Base-by-base conservation (phyloP, 768 basidiomycete species). In the Termitomyces sp. region DNA sequence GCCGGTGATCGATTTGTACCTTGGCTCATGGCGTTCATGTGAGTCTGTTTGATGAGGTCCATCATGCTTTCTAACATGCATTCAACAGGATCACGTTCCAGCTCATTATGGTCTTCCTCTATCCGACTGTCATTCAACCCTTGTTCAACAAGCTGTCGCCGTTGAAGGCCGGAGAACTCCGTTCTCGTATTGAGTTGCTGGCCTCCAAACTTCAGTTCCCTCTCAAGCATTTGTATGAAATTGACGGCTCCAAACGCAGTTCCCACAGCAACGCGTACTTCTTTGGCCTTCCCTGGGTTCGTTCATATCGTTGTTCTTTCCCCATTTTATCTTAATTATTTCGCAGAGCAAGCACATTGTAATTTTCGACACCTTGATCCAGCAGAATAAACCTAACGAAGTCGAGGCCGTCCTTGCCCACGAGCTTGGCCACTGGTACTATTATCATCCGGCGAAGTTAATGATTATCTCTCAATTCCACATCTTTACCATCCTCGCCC, bases 241-340 rank as follows among this genome's bases (percentile, higher is more conserved):
- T 98, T 62, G 95, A 98, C 66, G 97, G 97, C 28, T 93, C 90
- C 35, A 97, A 97, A 75, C 84, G 96, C 46, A 92, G 88, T 70
- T 88, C 91, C 2, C 96, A 99, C 72, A 90, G 87, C 62, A 98
- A 98, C 61, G 95, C 95, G n/a, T 98, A 97, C 74, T 98, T 98
- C 78, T 98, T 93, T 60, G 96, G 96, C 56, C 80, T 98, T 12
- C 96, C 95, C 1, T 95, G 93, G 88, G 92, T 91, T 48, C 41
- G 77, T 72, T 28, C 42, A 32, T 12, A 22, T 5, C 24, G 37
- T 51, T 7, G 19, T 46, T 21, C 30, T n/a, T 41, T 40, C 9
- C 45, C 21, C 0, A 17, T n/a, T 6, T 10, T 30, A 12, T 24
- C 41, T 19, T 14, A 30, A 48, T 45, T 24, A 12, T 54, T 32